Conservation (phyloP, 2,329 filamentous ascomycete genomes). For the Scedosporium minutisporum region DNA sequence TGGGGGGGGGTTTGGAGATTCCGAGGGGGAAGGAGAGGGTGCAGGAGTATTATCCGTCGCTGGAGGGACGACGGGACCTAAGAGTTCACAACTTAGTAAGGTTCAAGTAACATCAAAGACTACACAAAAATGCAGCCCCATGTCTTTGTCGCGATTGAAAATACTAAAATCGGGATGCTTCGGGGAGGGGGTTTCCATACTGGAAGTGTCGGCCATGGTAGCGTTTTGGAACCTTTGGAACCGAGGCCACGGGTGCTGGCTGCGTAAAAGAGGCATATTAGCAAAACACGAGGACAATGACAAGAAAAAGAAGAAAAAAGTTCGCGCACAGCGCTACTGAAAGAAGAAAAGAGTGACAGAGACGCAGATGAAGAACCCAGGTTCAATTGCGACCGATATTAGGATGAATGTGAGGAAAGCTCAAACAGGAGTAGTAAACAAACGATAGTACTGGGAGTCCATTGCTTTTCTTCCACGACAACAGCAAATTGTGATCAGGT, state of each 20-base stretch:
- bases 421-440: background rate
- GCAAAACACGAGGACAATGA: conserved; percentile 10
- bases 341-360: background rate
- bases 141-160: no score
- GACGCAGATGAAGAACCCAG: background rate
- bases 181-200: background rate
- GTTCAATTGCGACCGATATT: background rate
- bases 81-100: conserved; percentile 5
- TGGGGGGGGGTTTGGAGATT: conserved; percentile 3
- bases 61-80: conserved; percentile 8
- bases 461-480: background rate
- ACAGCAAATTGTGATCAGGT: background rate
- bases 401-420: background rate
- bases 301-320: background rate
- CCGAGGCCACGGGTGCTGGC: conserved; percentile 13
- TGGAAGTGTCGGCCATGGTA: conserved; percentile 5
- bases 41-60: background rate
- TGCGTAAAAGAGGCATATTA: conserved; percentile 24
- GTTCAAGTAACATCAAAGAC: background rate
- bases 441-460: background rate
- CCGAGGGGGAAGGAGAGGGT: background rate
- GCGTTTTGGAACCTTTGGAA: conserved; percentile 6
- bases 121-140: no score
- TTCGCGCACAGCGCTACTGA: background rate
- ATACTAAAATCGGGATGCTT: background rate